Evolutionary conservation across 1,139 yeast genomes (phyloP), one percentile per base, ranked within the genome.

Genomic region (Pichia norvegensis): DNA sequence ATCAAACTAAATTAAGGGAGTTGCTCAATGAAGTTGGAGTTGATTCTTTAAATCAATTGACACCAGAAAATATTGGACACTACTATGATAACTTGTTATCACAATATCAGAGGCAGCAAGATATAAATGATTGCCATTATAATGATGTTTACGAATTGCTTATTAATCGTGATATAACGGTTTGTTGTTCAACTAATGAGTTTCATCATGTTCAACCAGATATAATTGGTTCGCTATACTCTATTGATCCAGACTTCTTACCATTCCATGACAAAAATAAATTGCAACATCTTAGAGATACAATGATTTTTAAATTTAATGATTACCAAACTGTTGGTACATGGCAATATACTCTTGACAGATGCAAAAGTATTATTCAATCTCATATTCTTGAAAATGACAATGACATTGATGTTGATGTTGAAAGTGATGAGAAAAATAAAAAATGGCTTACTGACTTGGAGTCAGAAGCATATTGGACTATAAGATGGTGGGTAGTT

Each of bases 381-480:
- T 20, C 35, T 4, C 25, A 17, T n/a, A 46, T 36, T 25, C 14
- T 22, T 4, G 42, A 42, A 5, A 25, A 7, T 14, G 33, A 35
- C 17, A 22, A 21, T n/a, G 36, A 35, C 17, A 22, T 16, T n/a
- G 36, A 33, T 31, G 20, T 19, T 22, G 21, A 25, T 13, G 20
- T 16, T 4, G 29, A 20, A 16, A 35, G 16, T 35, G 49, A 41
- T 16, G 13, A 8, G 6, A 39, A 42, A 7, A 25, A n/a, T 17
- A 21, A 38, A 13, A 22, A n/a, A 11, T 16, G 31, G 16, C 23
- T 48, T n/a, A 33, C 44, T 11, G 46, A 40, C 16, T n/a, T 22
- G 5, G 54, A 51, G 37, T 44, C 44, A 9, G 20, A 11, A 8
- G 46, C 51, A 4, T 49, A 45, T 29, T 47, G 45, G 45, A 47